Conservation (phyloP, 2,329 filamentous ascomycete species). For the Pezicula neosporulosa region DNA sequence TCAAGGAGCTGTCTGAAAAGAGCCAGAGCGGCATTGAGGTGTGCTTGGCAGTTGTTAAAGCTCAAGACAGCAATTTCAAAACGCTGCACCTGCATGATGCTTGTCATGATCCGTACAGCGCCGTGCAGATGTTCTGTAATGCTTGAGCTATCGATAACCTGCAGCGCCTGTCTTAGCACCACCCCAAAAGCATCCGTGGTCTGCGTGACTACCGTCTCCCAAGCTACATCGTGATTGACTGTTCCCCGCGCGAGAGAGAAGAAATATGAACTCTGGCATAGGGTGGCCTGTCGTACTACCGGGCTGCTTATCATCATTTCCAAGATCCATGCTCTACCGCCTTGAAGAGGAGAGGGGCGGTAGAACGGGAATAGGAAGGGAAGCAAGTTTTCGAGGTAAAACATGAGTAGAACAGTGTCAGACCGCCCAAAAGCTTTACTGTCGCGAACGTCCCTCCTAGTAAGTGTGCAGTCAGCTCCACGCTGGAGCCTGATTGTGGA, state of each 20-base stretch:
- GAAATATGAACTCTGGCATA: conserved; percentile 55
- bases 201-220: conserved; percentile 29
- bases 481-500: conserved; percentile 8
- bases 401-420: conserved; percentile 43
- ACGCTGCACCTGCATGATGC: conserved; percentile 49
- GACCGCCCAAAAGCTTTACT: conserved; percentile 7
- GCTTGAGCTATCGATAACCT: conserved; percentile 21
- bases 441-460: too few relatives aligned
- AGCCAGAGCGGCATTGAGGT: conserved; percentile 46
- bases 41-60: conserved; percentile 46
- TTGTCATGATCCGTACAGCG: conserved; percentile 40
- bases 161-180: conserved; percentile 37
- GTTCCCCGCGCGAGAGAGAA: conserved; percentile 30
- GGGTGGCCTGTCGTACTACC: conserved; percentile 49
- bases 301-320: conserved; percentile 54
- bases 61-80: conserved; percentile 47
- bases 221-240: conserved; percentile 33
- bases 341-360: conserved; percentile 48
- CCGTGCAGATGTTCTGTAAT: conserved; percentile 18
- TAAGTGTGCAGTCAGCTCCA: conserved; percentile 7
- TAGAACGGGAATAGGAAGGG: conserved; percentile 64
- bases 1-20: conserved; percentile 41
- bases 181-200: conserved; percentile 35
- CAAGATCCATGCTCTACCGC: conserved; percentile 59
- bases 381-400: conserved; percentile 60